phyloP scores from a whole-genome alignment of 2,329 filamentous ascomycete genomes.

The Phialocephala sp. region DNA sequence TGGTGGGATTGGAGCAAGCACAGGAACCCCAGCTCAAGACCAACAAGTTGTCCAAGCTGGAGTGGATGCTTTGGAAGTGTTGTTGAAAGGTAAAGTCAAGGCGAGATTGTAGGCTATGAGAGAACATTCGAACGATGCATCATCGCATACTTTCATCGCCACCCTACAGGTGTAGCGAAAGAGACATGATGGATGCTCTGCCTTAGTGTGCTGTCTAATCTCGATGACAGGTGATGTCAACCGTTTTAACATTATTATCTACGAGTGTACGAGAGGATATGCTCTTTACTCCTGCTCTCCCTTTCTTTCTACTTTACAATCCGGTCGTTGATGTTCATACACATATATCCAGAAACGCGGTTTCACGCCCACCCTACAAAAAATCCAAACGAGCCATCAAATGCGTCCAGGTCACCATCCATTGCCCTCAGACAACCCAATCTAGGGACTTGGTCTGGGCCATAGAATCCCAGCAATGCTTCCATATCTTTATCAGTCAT shows the following conservation, averaged over 20 bases:
- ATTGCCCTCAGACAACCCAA: conserved; percentile 61
- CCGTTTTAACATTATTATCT: neutral
- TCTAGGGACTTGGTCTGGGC: conserved; percentile 58
- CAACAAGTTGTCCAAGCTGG: conserved; percentile 57
- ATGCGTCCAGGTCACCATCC: conserved; percentile 45
- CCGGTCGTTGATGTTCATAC: conserved; percentile 8
- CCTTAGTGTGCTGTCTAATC: neutral
- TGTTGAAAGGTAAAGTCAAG: conserved; percentile 44
- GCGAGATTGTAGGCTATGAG: conserved; percentile 46
- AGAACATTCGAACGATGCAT: no score
- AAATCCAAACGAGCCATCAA: conserved; percentile 44
- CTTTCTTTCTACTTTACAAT: neutral
- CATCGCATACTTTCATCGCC: no score
- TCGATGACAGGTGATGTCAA: neutral
- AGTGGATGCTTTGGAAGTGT: conserved; percentile 51
- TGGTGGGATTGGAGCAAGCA: conserved; percentile 60
- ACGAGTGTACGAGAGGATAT: neutral
- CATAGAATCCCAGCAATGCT: conserved; percentile 77
- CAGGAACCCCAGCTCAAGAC: conserved; percentile 60
- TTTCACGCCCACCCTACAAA: conserved; percentile 40
- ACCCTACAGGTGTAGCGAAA: no score
- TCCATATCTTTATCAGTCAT: conserved; percentile 88
- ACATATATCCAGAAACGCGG: neutral
- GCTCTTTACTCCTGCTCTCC: neutral
- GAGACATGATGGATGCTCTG: no score